These are phyloP conservation scores for Candolleomyces eurysporus DNA, from an alignment of 768 basidiomycete genomes.

Conservation along the genomic window DNA sequence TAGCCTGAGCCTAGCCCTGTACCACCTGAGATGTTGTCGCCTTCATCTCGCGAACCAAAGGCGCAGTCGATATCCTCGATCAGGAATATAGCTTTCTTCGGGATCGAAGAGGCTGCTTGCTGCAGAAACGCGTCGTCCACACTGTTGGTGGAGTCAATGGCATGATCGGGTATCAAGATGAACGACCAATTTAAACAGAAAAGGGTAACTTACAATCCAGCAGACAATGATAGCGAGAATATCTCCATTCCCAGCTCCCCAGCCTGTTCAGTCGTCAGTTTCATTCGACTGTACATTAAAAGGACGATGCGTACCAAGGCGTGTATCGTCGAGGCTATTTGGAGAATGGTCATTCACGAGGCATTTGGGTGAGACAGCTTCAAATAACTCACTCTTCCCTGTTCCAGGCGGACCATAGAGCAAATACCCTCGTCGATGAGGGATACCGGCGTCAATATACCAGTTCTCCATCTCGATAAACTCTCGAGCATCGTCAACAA, in stretches of 20 bases:
- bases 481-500: conserved; percentile 51
- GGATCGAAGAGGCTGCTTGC: conserved; percentile 43
- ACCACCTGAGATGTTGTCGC: conserved; percentile 20
- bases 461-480: conserved; percentile 55
- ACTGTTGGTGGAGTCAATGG: conserved; percentile 20
- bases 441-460: conserved; percentile 57
- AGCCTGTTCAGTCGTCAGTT: conserved; percentile 25
- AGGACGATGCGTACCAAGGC: conserved; percentile 35
- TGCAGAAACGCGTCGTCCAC: conserved; percentile 51
- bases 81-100: conserved; percentile 52
- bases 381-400: conserved; percentile 47
- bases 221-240: conserved; percentile 56
- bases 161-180: neutral
- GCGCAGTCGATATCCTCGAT: conserved; percentile 65
- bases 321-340: conserved; percentile 51
- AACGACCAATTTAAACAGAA: neutral
- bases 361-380: neutral
- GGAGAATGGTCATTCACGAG: conserved; percentile 25
- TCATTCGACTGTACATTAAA: neutral
- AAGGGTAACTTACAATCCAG: conserved; percentile 36
- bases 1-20: neutral
- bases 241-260: conserved; percentile 83
- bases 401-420: conserved; percentile 61
- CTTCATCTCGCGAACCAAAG: conserved; percentile 47
- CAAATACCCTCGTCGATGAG: conserved; percentile 55